Base-by-base conservation (phyloP, 2,329 filamentous ascomycete species). In the Colletotrichum caudatum region DNA sequence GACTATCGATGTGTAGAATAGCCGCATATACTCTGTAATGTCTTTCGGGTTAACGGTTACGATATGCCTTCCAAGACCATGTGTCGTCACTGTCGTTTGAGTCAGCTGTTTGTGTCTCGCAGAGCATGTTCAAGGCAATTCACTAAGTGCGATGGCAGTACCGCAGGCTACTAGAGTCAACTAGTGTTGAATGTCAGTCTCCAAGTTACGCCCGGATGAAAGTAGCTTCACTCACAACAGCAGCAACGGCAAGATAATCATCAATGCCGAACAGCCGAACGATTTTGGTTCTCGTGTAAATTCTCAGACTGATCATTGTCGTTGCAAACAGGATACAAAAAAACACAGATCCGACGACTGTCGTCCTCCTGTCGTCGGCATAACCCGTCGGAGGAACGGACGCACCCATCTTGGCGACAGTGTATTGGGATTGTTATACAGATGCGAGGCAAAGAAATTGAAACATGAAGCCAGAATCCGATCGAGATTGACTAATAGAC, bases 1-100 rank as follows among this genome's bases (percentile, higher is more conserved):
- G 8, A 81, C 68, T 41, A 81, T 77, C 12, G 76, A 76, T 33
- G 78, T 58, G 68, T 76, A 81, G 64, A 81, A 78, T 26, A 76
- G 75, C n/a, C 68, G 65, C 37, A 74, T 58, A 41, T 74, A 76
- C 23, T 66, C 20, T 1, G 56, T 37, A 4, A 71, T 64, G 9
- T 67, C 58, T 18, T 57, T 14, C 11, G 63, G 44, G 4, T 26
- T 23, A 11, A 74, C 14, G 12, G 50, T 53, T 23, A 35, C 59
- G 11, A 66, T 29, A 18, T 77, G 76, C 23, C 64, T 69, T 20
- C 75, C 75, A 48, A 76, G 64, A n/a, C 74, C 76, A 39, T 69
- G 67, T 20, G 59, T 35, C 1, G 37, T 74, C 69, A 66, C 72
- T 66, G 26, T 53, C 6, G 57, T 37, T 33, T 20, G 4, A 3